Percentiles rank a stretch among this genome's conserved stretches.
Conservation (phyloP, 1,284 basidiomycete genomes). For the Ganoderma meredithae region DNA sequence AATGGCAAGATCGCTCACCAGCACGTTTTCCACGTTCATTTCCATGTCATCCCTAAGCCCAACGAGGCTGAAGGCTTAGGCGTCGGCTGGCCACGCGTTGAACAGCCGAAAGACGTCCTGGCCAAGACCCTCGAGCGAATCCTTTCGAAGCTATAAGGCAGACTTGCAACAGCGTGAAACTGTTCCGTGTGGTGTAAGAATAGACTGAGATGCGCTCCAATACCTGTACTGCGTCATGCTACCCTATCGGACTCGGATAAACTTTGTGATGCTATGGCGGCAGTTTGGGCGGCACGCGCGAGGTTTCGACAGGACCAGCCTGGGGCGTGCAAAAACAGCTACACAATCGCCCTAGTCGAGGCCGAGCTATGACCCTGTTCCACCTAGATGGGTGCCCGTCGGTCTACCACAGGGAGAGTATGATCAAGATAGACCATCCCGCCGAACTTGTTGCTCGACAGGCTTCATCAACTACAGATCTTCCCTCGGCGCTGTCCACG, state of each 20-base stretch:
- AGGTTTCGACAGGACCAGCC: too few relatives aligned
- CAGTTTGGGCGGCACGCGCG: too few relatives aligned
- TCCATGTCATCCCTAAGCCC: slow-evolving; percentile 92
- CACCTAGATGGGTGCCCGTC: too few relatives aligned
- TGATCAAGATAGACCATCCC: too few relatives aligned
- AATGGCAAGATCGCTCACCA: slow-evolving; percentile 86
- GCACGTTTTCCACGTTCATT: slow-evolving; percentile 88
- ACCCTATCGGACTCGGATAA: background rate
- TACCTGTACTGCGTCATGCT: background rate
- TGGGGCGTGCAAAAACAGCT: too few relatives aligned
- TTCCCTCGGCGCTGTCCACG: too few relatives aligned
- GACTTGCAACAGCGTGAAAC: background rate
- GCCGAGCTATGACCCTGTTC: too few relatives aligned
- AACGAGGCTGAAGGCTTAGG: slow-evolving; percentile 73
- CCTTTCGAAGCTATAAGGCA: slow-evolving; percentile 53
- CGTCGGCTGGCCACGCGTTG: slow-evolving; percentile 72
- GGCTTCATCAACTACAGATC: too few relatives aligned
- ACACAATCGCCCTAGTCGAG: too few relatives aligned
- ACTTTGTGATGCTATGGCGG: background rate
- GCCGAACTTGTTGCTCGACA: too few relatives aligned
- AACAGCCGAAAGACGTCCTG: slow-evolving; percentile 62
- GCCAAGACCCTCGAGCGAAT: slow-evolving; percentile 61
- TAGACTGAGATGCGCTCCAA: background rate
- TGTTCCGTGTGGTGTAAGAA: background rate
- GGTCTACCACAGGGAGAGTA: too few relatives aligned